Evolutionary conservation across 1,284 basidiomycete species (phyloP), one percentile per base, ranked within the genome.

Genomic region (Thecaphora thlaspeos): DNA sequence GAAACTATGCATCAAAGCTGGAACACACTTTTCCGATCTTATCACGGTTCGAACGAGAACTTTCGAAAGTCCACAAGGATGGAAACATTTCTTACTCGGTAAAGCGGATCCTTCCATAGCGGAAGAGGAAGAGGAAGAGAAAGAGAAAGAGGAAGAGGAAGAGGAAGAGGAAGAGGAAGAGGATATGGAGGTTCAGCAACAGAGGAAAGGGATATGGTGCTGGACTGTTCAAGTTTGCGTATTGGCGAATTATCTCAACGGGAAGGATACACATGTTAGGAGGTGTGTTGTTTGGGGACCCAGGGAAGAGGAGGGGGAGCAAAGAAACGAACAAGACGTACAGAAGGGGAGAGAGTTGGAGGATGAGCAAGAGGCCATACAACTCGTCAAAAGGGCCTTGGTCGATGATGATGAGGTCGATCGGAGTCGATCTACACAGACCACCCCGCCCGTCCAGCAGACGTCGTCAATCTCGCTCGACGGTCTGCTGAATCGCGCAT

Each of bases 261-360:
- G 95, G 3, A 98, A 98, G 78, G 95, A 99, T 79, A 98, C 95
- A 10, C 95, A 98, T 79, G 88, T 98, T 15, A 85, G 95, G 18
- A 91, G 92, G 1, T 79, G 98, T 39, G 85, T 84, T 47, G 84
- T 97, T 21, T 86, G 91, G 56, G 94, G 92, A 0, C 89, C 91
- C 21, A 52, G 51, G 28, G 41, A 17, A 5, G 39, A 40, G 39
- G 39, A 19, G 14, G n/a, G 17, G 39, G 39, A 34, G 17, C 26
- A 28, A 5, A 11, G 28, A 7, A 30, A 8, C 28, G 3, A 15
- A 34, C 32, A 34, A 28, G 26, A 28, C 7, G 32, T 8, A 8
- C 10, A 17, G 15, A 15, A 34, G 9, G 32, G 32, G 4, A 8
- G 32, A 14, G 32, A 17, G 10, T 11, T 8, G 28, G 28, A 30